A percentile compares a stretch with the other conserved stretches of the same genome.
Evolutionary conservation across 163 green algal genomes (phyloP).

Genomic region (Chloroidium sp.): DNA sequence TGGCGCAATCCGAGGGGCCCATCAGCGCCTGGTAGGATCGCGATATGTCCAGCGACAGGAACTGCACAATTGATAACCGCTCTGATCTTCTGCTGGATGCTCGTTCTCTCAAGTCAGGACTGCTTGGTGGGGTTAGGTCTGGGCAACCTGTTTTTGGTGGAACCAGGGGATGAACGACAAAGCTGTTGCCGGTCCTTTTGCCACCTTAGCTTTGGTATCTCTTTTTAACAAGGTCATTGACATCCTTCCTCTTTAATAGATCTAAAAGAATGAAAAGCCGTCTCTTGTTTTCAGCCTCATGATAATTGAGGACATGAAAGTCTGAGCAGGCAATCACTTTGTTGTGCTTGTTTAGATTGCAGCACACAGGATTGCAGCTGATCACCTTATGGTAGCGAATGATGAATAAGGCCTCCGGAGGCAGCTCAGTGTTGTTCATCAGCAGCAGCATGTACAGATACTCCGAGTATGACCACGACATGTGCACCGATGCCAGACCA

Average conservation of each 20-base stretch:
- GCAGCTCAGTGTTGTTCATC: conserved; percentile 43
- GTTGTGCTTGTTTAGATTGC: too few relatives aligned
- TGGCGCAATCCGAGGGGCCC: conserved; percentile 25
- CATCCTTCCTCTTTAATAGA: too few relatives aligned
- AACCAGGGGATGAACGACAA: background rate
- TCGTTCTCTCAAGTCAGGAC: too few relatives aligned
- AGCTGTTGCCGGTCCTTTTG: background rate
- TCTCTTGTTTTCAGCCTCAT: too few relatives aligned
- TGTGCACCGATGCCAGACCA: conserved; percentile 45
- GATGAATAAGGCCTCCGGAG: conserved; percentile 49
- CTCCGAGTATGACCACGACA: conserved; percentile 64
- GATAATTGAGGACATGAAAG: too few relatives aligned
- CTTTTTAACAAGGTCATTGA: too few relatives aligned
- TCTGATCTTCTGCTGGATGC: too few relatives aligned
- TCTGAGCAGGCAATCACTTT: too few relatives aligned
- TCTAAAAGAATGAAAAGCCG: too few relatives aligned
- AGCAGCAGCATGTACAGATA: conserved; percentile 69
- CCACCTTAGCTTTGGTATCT: too few relatives aligned
- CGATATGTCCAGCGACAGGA: background rate
- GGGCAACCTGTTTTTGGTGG: background rate
- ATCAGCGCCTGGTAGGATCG: conserved; percentile 54
- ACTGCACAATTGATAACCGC: background rate
- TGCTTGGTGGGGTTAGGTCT: too few relatives aligned
- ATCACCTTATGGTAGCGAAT: conserved; percentile 44
- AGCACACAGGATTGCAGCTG: conserved; percentile 22